Evolutionary conservation across 805 yeast species (phyloP), one percentile per base, ranked within the genome.

Genomic region (Cyberlindnera petersonii): DNA sequence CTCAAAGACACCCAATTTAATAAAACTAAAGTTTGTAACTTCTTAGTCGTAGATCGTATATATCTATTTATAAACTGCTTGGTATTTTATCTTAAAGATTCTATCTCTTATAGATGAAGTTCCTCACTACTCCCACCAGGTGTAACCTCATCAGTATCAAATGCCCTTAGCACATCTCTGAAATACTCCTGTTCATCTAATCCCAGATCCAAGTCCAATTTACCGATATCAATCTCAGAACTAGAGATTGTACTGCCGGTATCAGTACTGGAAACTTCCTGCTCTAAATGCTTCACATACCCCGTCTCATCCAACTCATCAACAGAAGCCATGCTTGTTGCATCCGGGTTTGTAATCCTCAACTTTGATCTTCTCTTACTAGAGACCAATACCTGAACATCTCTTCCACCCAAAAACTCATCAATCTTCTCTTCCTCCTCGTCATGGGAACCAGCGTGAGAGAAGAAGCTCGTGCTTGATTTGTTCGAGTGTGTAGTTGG

Each of bases 311-410:
- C 24, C 17, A 17, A 33, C 39, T 27, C 37, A 10, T 17, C 20
- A 10, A 35, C 28, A 9, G 39, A 26, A 3, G 21, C 28, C 13
- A 43, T 24, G 8, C 18, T 5, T 19, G 52, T 58, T 11, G 46
- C 16, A 48, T 76, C 83, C 0, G 89, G 89, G 51, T 82, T 82
- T 33, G 76, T 69, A 26, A 82, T 75, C 24, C 82, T 58, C 31
- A 82, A 61, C 37, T 71, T 70, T 1, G 82, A 70, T 42, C 85
- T 63, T 48, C 87, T 64, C 52, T 74, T 75, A 13, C 84, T 75
- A 43, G 83, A 74, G 7, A 82, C 87, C 43, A 82, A 59, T 8
- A 82, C 82, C 57, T 82, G 89, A 2, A 80, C 89, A 46, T 82
- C 88, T 47, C 79, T 53, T 22, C 67, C 64, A 15, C 68, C 69